Evolutionary conservation across 228 moss, liverwort and hornwort genomes (phyloP), one percentile per base, ranked within the genome.

Genomic region (Sphagnum magellanicum): DNA sequence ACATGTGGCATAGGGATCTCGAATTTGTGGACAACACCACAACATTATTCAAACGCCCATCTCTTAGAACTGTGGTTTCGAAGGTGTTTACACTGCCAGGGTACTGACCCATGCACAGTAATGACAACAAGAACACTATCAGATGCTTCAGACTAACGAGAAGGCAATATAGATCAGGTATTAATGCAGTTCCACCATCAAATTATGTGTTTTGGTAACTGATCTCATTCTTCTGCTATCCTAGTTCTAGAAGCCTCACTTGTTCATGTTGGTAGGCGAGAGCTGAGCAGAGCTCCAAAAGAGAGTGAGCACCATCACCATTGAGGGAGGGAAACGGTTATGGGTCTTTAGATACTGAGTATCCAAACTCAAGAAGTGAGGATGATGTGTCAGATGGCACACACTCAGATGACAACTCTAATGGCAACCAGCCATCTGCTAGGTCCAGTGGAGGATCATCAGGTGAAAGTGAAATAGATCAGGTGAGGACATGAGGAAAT

Each of bases 21-120:
- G 74, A 88, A 88, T 59, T 67, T 88, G 62, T 88, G 88, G 88
- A 88, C 88, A 50, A 79, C 88, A 52, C 77, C 77, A 77, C 88
- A 62, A 81, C 79, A 70, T 71, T 84, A 52, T 70, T 79, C 66
- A 74, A 71, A 67, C 77, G 84, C 60, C 77, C 65, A 72, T 65
- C 71, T 88, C 60, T 63, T 73, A 75, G 84, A 88, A 71, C 84
- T 88, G 17, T 73, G 81, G 11, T 88, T 88, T 65, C 88, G 82
- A 59, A 84, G 75, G 71, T 88, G 84, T 78, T 64, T 68, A 58
- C 84, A 75, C 79, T 84, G 81, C 70, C 70, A 77, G 63, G 82
- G 84, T 64, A 88, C 88, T 57, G 81, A 81, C 71, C 79, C 79
- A 50, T 88, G 84, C 76, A 73, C 78, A 63, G 67, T 74, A 80